Base-by-base conservation (phyloP, 2,329 filamentous ascomycete species). In the Paecilomyces fulvus region DNA sequence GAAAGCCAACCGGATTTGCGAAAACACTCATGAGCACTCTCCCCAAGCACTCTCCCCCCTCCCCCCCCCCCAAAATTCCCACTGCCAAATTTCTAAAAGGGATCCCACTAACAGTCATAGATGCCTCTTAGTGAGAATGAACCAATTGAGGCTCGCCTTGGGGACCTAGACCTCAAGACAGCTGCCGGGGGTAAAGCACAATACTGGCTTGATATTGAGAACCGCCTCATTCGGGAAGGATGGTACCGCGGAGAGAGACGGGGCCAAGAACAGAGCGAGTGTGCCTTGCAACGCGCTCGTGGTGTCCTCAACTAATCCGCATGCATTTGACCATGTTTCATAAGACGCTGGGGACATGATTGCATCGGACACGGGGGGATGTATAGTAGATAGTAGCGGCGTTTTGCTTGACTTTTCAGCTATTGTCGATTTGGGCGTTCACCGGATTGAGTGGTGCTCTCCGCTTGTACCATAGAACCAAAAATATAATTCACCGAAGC, bases 101-200 rank as follows among this genome's bases (percentile, higher is more conserved):
- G 52, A 12, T 17, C 3, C 20, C 55, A 54, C 43, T 52, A 51
- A 58, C 25, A 25, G 20, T 17, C 25, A 30, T 48, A 75, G 73
- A 71, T 73, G 43, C 67, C 71, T 33, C 62, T 55, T 11, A 66
- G 71, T 50, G 69, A 70, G 31, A 64, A 59, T 17, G 60, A 60
- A 0, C 62, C 65, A 3, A 63, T 74, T 4, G 71, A 77, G 37
- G 70, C 77, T 49, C 83, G 86, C 55, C 78, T 94, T 9, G 88
- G 86, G 1, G 89, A 94, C 66, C 79, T 92, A 49, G 89, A 94
- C 71, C 80, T 88, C 65, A 94, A 94, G 75, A 86, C 85, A 56
- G 79, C 81, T 8, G 73, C 74, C 0, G 80, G 72, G 8, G 77
- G 80, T 54, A 92, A 92, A 69, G 77, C 84, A 56, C 76, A 77